Percentiles rank a stretch among this genome's conserved stretches.
These are phyloP conservation scores for Plasmodium vinckei DNA, from an alignment of 169 alveolate species.

Conservation along the genomic window DNA sequence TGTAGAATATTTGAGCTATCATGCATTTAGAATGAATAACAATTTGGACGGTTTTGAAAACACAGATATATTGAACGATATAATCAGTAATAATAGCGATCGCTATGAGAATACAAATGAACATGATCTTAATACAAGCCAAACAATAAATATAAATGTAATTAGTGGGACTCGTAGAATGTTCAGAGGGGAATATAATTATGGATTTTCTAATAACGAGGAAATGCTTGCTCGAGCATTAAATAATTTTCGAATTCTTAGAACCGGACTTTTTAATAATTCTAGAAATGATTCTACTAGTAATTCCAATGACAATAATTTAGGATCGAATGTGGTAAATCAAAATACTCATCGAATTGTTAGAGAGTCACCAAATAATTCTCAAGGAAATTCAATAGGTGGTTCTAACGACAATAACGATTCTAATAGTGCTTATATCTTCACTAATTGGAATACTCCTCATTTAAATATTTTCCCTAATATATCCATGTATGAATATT, in stretches of 20 bases:
- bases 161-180: too few relatives aligned
- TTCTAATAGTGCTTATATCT: too few relatives aligned
- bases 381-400: not conserved
- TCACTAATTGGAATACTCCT: too few relatives aligned
- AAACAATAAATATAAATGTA: not conserved
- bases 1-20: conserved; percentile 2
- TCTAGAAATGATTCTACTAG: conserved; percentile 5
- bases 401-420: not conserved
- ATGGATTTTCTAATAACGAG: conserved; percentile 15
- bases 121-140: conserved; percentile 2
- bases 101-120: conserved; percentile 9
- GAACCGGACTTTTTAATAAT: conserved; percentile 10
- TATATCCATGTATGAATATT: too few relatives aligned
- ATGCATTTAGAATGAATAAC: not conserved
- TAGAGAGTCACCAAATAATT: conserved; percentile 6
- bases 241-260: conserved; percentile 37
- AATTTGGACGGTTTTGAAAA: not conserved
- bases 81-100: conserved; percentile 3
- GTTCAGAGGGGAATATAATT: conserved; percentile 23
- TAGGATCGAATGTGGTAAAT: too few relatives aligned
- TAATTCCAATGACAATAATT: not conserved
- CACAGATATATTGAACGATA: too few relatives aligned
- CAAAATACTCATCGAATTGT: too few relatives aligned
- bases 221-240: conserved; percentile 4
- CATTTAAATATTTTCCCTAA: too few relatives aligned